Base-by-base conservation (phyloP, 306 rosid species). In the Cucurbita moschata region DNA sequence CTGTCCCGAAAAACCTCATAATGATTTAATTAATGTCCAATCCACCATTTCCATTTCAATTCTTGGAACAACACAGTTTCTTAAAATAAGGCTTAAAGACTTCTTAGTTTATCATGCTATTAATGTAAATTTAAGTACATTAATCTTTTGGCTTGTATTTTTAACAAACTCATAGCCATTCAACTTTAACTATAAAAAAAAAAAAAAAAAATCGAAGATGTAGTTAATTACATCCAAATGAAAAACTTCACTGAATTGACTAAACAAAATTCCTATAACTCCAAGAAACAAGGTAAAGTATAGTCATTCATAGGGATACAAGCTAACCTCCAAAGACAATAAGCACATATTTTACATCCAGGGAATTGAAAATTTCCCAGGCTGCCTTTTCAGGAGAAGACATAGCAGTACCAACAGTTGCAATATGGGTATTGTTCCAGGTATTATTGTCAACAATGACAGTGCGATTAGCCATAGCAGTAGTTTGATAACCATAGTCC, bases 321-420 rank as follows among this genome's bases (percentile, higher is more conserved):
- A 83, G 68, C 77, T 62, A 74, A 95, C 99, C 99, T 95, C 99
- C 99, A 83, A 95, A 95, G 86, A 95, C 97, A 61, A 95, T 92
- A 65, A 95, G 99, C 76, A 95, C 99, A 70, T 95, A 95, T 95
- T 91, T 95, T 60, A 95, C 99, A 79, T 95, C 97, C 88, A 95
- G 81, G 11, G 99, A 95, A 67, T 91, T 78, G 79, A 91, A 95
- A 79, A 95, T 95, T 86, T 95, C 99, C 99, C 99, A 95, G 75
- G 99, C 99, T 18, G 92, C 90, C 91, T 89, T 95, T 83, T 95
- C 99, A 5, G 99, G 99, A 75, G 99, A 95, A 82, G 99, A 95
- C 99, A 95, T 95, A 42, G 99, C 99, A 81, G 99, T 95, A 58
- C 99, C 99, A 66, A 95, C 99, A 9, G 99, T 95, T 37, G 99